Evolutionary conservation across 257 asterid species (phyloP).

Genomic region (Jacaranda mimosifolia): DNA sequence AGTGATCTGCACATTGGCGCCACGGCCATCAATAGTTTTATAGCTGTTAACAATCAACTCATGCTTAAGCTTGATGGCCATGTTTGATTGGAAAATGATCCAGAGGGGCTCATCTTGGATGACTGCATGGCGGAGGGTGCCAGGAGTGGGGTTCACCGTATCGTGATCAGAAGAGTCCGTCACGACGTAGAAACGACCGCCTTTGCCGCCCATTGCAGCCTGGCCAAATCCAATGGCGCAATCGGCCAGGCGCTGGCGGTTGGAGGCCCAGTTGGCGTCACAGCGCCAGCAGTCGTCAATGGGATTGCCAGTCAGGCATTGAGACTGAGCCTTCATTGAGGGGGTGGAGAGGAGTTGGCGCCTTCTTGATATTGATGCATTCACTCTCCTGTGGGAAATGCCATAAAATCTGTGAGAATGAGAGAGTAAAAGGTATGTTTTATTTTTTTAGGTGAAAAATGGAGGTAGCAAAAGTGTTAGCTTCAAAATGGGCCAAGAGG

Average conservation of each 20-base stretch:
- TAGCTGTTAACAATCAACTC: constrained; percentile 73
- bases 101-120: constrained; percentile 90
- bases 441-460: not conserved
- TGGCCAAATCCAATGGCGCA: constrained; percentile 85
- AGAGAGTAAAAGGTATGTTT: not conserved
- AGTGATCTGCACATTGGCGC: constrained; percentile 78
- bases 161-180: constrained; percentile 85
- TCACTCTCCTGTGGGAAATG: constrained; percentile 60
- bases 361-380: constrained; percentile 67
- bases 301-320: constrained; percentile 93
- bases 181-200: constrained; percentile 71
- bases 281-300: constrained; percentile 98
- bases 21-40: constrained; percentile 92
- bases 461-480: not conserved
- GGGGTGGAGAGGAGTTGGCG: constrained; percentile 47
- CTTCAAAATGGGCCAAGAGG: not conserved
- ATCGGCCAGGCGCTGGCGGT: constrained; percentile 84
- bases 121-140: constrained; percentile 88
- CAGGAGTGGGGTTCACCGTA: constrained; percentile 71
- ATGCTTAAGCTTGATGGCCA: constrained; percentile 79
- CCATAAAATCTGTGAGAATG: constrained; percentile 14
- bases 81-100: constrained; percentile 70
- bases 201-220: constrained; percentile 77
- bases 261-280: constrained; percentile 71
- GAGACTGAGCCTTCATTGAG: constrained; percentile 44